These are phyloP conservation scores for Auxenochlorella protothecoides DNA, from an alignment of 139 green algal species.

Conservation along the genomic window DNA sequence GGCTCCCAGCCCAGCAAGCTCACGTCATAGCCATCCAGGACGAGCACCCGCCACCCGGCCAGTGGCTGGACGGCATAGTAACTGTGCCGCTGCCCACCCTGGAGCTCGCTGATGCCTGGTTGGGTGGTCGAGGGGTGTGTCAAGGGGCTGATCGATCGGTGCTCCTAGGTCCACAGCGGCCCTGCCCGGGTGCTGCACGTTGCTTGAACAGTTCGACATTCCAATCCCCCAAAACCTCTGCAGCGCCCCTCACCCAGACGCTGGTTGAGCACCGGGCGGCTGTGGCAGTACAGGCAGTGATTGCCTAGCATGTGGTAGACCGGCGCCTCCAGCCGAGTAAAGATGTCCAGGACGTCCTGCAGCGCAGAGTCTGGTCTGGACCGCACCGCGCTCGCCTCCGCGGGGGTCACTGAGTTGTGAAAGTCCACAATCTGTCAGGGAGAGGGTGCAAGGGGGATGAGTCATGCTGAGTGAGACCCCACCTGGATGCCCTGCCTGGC, in stretches of 20 bases:
- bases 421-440: slow-evolving; percentile 11
- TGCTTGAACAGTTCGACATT: too few species aligned
- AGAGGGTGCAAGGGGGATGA: background rate
- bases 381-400: background rate
- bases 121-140: too few species aligned
- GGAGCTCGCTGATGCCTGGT: background rate
- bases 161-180: too few species aligned
- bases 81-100: background rate
- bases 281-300: slow-evolving; percentile 69
- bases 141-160: too few species aligned
- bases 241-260: background rate
- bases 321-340: slow-evolving; percentile 28
- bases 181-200: too few species aligned
- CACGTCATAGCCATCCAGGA: slow-evolving; percentile 74
- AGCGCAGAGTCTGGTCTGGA: slow-evolving; percentile 28
- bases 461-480: too few species aligned
- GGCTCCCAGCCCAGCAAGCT: slow-evolving; percentile 36
- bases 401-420: slow-evolving; percentile 10
- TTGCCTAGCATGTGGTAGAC: slow-evolving; percentile 60
- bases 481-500: too few species aligned
- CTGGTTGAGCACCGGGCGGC: slow-evolving; percentile 21
- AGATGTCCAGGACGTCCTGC: slow-evolving; percentile 24
- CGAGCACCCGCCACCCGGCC: slow-evolving; percentile 47
- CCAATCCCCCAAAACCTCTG: too few species aligned
- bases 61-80: slow-evolving; percentile 59